phyloP scores from a whole-genome alignment of 768 basidiomycete genomes.

The Calocybe indica region DNA sequence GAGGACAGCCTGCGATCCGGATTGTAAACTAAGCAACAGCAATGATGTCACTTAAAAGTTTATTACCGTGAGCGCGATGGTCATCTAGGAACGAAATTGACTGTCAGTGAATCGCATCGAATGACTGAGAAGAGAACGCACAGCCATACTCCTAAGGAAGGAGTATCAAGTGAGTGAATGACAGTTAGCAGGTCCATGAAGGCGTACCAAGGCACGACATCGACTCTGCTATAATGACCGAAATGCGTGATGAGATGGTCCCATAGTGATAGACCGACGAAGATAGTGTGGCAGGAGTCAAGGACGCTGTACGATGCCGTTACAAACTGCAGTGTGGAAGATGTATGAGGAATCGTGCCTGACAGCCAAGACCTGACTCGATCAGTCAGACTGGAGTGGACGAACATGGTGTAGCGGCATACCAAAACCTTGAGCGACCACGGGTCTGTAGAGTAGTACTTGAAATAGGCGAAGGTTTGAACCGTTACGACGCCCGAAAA shows the following conservation, averaged over 20 bases:
- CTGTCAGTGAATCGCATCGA: not conserved
- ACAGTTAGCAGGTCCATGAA: not conserved
- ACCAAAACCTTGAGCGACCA: conserved; percentile 26
- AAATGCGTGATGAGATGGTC: conserved; percentile 35
- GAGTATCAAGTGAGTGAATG: not conserved
- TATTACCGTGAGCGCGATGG: conserved; percentile 28
- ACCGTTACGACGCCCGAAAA: conserved; percentile 35
- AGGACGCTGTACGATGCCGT: conserved; percentile 15
- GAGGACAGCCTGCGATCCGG: conserved; percentile 28
- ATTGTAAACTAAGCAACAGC: not conserved
- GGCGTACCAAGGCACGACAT: conserved; percentile 38
- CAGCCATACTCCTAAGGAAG: conserved; percentile 29
- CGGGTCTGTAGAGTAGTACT: conserved; percentile 27
- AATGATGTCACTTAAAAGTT: not conserved
- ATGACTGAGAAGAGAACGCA: conserved; percentile 13
- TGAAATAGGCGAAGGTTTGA: conserved; percentile 35
- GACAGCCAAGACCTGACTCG: conserved; percentile 15
- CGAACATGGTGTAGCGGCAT: conserved; percentile 4
- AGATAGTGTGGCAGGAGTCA: conserved; percentile 27
- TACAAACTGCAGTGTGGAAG: not conserved
- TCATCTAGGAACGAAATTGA: conserved; percentile 18
- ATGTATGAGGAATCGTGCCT: conserved; percentile 19
- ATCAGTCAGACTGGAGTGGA: not conserved
- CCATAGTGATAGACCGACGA: conserved; percentile 33
- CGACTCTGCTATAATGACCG: conserved; percentile 29